Evolutionary conservation across 2,329 filamentous ascomycete genomes (phyloP).

Genomic region (Phialophora tarda): DNA sequence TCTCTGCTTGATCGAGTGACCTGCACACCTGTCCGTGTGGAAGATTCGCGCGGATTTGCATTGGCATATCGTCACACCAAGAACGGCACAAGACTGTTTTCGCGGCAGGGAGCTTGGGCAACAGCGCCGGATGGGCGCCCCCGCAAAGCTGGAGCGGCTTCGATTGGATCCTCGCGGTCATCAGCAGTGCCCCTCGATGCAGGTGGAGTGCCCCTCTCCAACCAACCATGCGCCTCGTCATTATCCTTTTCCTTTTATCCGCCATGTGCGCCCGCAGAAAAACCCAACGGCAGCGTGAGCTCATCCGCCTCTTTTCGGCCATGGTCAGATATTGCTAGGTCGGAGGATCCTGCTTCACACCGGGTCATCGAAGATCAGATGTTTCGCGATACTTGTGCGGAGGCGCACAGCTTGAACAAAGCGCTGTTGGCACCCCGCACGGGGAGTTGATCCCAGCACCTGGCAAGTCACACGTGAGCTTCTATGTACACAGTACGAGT

Average conservation of each 20-base stretch:
- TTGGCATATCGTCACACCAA: constrained; percentile 15
- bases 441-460: background rate
- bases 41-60: constrained; percentile 18
- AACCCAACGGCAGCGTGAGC: background rate
- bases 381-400: background rate
- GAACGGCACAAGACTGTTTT: background rate
- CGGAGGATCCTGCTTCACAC: background rate
- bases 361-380: background rate
- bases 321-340: constrained; percentile 1
- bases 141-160: constrained; percentile 22
- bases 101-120: constrained; percentile 6
- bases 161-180: constrained; percentile 12
- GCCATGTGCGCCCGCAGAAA: background rate
- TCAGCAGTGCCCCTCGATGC: constrained; percentile 6
- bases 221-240: constrained; percentile 14
- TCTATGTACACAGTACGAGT: background rate
- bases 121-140: background rate
- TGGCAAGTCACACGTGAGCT: background rate
- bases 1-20: constrained; percentile 8
- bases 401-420: background rate
- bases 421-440: background rate
- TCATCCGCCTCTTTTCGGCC: background rate
- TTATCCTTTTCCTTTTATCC: constrained; percentile 30
- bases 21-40: constrained; percentile 10
- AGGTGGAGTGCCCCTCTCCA: background rate